Evolutionary conservation across 176 grass and related monocot genomes (phyloP).

Genomic region (Carex kokanica): DNA sequence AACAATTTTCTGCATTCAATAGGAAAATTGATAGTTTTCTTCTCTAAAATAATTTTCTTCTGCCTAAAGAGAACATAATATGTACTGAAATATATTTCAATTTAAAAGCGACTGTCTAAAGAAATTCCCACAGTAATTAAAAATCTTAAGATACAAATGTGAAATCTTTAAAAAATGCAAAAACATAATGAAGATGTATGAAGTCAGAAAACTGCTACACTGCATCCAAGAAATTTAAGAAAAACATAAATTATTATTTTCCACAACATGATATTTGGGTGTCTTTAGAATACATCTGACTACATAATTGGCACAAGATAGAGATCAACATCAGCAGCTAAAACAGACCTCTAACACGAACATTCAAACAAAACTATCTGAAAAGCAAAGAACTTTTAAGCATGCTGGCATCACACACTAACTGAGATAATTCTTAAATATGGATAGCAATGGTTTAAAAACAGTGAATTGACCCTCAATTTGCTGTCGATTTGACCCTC

Average conservation of each 20-base stretch:
- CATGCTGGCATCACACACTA: neutral
- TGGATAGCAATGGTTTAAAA: neutral
- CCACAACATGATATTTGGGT: neutral
- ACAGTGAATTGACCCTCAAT: neutral
- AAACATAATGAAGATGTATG: neutral
- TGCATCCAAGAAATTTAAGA: neutral
- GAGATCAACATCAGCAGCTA: neutral
- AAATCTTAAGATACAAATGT: neutral
- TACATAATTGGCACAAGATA: neutral
- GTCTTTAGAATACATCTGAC: neutral
- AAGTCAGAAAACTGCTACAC: neutral
- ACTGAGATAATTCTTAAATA: neutral
- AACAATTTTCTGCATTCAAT: neutral
- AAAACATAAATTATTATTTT: neutral
- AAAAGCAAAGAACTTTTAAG: neutral
- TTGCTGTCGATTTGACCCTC: neutral
- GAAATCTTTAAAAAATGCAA: neutral
- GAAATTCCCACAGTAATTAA: neutral
- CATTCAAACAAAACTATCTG: neutral
- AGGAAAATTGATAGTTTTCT: neutral
- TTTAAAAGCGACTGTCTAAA: neutral
- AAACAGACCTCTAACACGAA: neutral
- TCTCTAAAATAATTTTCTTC: neutral
- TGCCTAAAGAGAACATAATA: neutral
- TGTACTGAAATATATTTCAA: neutral